Evolutionary conservation across 352 stramenopile species (phyloP), one percentile per base, ranked within the genome.

Genomic region (Phytophthora crassamura): DNA sequence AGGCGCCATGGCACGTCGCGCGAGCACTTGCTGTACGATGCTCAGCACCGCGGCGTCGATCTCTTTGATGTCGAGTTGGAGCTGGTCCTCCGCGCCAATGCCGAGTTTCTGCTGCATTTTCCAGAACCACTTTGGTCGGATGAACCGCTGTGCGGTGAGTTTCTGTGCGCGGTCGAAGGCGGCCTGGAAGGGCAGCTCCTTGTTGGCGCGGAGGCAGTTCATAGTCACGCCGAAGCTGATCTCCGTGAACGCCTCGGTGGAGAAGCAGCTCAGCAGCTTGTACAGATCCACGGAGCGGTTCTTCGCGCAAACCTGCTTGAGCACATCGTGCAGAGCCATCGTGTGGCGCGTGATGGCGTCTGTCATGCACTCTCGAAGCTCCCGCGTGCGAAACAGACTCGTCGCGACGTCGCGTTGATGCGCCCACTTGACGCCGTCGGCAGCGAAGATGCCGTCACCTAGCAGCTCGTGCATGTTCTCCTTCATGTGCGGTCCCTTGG

Each of bases 341-440:
- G 61, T 47, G 41, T 88, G 67, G 8, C 60, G 60, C n/a, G 70
- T 67, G n/a, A 88, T 56, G 0, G 40, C 47, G 3, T 42, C 11
- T 0, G 67, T 72, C 74, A 86, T 83, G 18, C 59, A 76, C 4
- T 80, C 72, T 4, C 74, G 71, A 45, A 89, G 36, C 34, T 72
- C 52, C 0, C 70, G 65, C 43, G 60, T 80, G 11, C 78, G 88
- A 47, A 96, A 95, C 18, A 98, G 84, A 30, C 91, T 84, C 22
- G 79, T 93, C 48, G 88, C 82, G 2, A 73, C 80, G 65, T 94
- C 93, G 42, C 88, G 82, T 51, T 96, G 84, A 25, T 86, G 67
- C 11, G 75, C 65, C 88, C 86, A 96, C 25, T 58, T 61, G 18
- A 73, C 55, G 8, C 79, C 81, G 50, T 96, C 86, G 9, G 74